Evolutionary conservation across 176 grass and related monocot genomes (phyloP), one percentile per base, ranked within the genome.

Genomic region (Hsuehochloa calcarea): DNA sequence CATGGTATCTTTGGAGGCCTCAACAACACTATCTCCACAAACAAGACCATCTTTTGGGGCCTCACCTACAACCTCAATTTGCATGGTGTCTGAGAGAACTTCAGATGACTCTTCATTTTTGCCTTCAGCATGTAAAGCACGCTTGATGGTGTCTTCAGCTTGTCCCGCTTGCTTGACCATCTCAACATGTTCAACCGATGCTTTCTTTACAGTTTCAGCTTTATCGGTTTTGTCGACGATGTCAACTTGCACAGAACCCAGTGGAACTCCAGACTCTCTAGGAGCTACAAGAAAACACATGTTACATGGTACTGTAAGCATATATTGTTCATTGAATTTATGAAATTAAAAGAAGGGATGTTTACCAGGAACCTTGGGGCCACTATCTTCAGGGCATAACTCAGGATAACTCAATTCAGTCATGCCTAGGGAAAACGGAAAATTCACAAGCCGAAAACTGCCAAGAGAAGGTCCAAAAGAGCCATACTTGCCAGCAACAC

Each of bases 401-500:
- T 61, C 73, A 54, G 23, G 65, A 59, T 63, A 45, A 80, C 59
- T 75, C 34, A 60, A 45, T 43, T 79, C 55, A 71, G 75, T 10
- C 13, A 45, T 37, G 38, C 61, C 64, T 46, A 65, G 31, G 40
- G 70, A 76, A 58, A 71, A 78, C 9, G 83, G 88, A 69, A 93
- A 84, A 84, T 85, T 56, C 64, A 78, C 85, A 88, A 97, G 89
- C 27, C 74, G 79, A 70, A 90, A 97, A 79, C 87, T 97, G 10
- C 85, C 26, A 74, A 97, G 94, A 0, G 71, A 84, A 59, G 89
- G 74, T 51, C 94, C 91, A 90, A 97, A 97, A 51, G 89, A 83
- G 74, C 81, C 68, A 47, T 88, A 89, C n/a, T 88, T 93, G 75
- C 91, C 84, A 65, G 81, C 77, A 78, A 56, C 77, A 85, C 71